Evolutionary conservation across 495 filamentous ascomycete genomes (phyloP).

Genomic region (Hypoxylon subgilvum): DNA sequence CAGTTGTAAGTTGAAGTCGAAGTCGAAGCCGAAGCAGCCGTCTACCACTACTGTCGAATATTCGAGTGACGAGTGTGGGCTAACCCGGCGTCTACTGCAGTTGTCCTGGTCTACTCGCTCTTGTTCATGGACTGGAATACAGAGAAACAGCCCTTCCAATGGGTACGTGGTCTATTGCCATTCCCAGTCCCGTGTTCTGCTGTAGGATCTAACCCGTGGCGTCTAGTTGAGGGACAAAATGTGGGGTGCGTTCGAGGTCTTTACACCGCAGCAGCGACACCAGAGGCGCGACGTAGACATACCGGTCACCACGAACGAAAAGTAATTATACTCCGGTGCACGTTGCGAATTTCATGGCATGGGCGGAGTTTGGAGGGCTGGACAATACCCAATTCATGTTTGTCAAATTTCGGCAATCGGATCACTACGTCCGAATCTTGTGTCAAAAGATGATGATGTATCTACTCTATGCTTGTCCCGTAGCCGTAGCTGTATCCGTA

Average conservation of each 20-base stretch:
- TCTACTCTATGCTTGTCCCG: slow-evolving; percentile 15
- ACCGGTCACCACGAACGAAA: slow-evolving; percentile 21
- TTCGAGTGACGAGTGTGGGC: too few relatives aligned
- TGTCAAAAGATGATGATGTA: slow-evolving; percentile 20
- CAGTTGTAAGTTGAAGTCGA: slow-evolving; percentile 57
- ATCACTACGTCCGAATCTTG: slow-evolving; percentile 7
- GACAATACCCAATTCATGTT: slow-evolving; percentile 31
- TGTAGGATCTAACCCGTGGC: not conserved
- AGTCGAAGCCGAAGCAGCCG: not conserved
- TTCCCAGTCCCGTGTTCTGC: not conserved
- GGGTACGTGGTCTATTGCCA: slow-evolving; percentile 48
- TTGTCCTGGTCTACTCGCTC: slow-evolving; percentile 71
- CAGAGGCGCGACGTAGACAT: slow-evolving; percentile 29
- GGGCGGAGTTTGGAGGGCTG: slow-evolving; percentile 18
- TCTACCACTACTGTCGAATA: too few relatives aligned
- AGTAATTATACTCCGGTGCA: slow-evolving; percentile 22
- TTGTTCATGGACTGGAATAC: slow-evolving; percentile 80
- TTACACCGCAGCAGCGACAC: slow-evolving; percentile 39
- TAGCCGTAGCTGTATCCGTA: slow-evolving; percentile 14
- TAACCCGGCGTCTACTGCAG: slow-evolving; percentile 48
- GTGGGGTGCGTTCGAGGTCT: slow-evolving; percentile 37
- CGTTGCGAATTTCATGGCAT: slow-evolving; percentile 26
- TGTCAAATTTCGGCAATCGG: not conserved
- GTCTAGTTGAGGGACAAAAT: slow-evolving; percentile 45
- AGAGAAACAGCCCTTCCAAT: slow-evolving; percentile 66